Base-by-base conservation (phyloP, 192 early-diverging fungal species). In the Coemansia biformis region DNA sequence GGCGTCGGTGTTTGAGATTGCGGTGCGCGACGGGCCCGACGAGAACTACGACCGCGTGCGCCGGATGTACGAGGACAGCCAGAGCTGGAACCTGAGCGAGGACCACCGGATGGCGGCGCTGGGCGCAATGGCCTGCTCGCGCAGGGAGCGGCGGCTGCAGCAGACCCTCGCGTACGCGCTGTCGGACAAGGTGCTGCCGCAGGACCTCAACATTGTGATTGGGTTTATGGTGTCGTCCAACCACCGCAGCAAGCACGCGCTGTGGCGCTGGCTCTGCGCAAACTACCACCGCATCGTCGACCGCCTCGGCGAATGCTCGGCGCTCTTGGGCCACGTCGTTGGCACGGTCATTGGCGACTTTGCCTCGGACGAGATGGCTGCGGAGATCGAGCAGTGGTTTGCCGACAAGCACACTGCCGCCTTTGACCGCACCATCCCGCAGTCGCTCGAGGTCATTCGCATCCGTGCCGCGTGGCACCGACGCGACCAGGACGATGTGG, bases 361-460 rank as follows among this genome's bases (percentile, higher is more conserved):
- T 64, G 63, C 69, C 11, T 70, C 81, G 0, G 13, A 48, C 1
- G 66, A 75, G 15, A 79, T 79, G 67, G 69, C 72, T 0, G 64
- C 70, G 26, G 70, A 77, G 51, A 65, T 83, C 36, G 68, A 83
- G 39, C 46, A 52, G 3, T 83, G 78, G 59, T 81, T 81, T 39
- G 57, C 48, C 5, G 75, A 68, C 29, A 79, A 83, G 58, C 76
- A 70, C 51, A 69, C 64, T 8, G 66, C 66, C 21, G 66, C 57
- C 13, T 67, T 77, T 45, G 66, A 79, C 49, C 59, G 77, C 13
- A 72, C 82, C 8, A 73, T 89, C 44, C 78, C 78, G 24, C 87
- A 89, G 75, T 78, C 78, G 33, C 54, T 89, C 10, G 87, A 89
- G 65, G 73, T 68, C 38, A 74, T 82, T 21, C 75, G 80, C 11